phyloP scores from a whole-genome alignment of 257 asterid genomes.

The Solanum acaule region DNA sequence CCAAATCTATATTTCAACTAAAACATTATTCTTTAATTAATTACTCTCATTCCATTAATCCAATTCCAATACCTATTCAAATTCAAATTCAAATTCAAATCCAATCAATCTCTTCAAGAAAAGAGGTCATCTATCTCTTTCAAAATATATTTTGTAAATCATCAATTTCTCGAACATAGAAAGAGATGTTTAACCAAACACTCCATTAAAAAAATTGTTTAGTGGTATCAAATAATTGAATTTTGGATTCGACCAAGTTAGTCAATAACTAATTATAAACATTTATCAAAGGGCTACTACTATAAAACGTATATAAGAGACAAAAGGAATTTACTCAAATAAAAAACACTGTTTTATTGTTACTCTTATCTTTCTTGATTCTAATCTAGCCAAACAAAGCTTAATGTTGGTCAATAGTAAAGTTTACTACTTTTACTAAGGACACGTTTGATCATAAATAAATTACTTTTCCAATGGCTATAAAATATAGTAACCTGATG shows the following conservation, averaged over 20 bases:
- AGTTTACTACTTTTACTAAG: background rate
- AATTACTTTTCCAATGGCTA: background rate
- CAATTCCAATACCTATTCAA: background rate
- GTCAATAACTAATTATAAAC: conserved; percentile 3
- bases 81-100: background rate
- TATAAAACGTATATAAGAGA: background rate
- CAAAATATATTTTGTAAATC: background rate
- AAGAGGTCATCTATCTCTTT: conserved; percentile 18
- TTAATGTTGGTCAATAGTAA: background rate
- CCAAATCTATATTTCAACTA: background rate
- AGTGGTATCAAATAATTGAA: background rate
- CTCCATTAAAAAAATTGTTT: background rate
- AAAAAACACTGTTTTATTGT: too few species aligned
- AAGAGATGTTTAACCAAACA: conserved; percentile 28
- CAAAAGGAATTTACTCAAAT: background rate
- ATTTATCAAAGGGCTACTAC: background rate
- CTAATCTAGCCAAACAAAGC: too few species aligned
- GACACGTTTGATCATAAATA: background rate
- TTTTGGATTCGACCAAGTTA: conserved; percentile 1
- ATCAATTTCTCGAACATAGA: background rate
- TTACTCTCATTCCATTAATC: background rate
- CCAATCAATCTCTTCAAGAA: conserved; percentile 7
- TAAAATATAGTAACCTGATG: background rate
- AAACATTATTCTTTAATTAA: background rate
- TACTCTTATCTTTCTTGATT: too few species aligned